Evolutionary conservation across 345 rosid genomes (phyloP).

Genomic region (thale cress (Arabidopsis thaliana)): DNA sequence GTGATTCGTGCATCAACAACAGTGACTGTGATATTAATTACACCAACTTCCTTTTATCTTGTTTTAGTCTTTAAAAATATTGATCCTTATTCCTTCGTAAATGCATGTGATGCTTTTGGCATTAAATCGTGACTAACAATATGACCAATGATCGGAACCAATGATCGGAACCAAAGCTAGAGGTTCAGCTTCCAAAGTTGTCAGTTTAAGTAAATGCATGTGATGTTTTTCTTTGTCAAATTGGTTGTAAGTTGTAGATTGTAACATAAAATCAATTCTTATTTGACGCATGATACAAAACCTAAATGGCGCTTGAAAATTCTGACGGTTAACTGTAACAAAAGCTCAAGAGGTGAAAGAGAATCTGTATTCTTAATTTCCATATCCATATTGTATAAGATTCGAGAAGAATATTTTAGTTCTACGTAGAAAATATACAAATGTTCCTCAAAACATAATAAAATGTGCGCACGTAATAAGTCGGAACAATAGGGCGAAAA

Average conservation of each 20-base stretch:
- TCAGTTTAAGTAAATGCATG: neutral
- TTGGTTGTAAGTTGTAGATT: too few relatives aligned
- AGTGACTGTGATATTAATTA: slow-evolving; percentile 5
- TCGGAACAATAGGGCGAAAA: neutral
- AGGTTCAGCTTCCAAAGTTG: neutral
- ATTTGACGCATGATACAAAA: too few relatives aligned
- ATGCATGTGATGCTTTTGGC: slow-evolving; percentile 9
- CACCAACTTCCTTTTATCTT: slow-evolving; percentile 10
- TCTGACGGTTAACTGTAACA: too few relatives aligned
- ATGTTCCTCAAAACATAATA: neutral
- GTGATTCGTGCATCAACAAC: too few relatives aligned
- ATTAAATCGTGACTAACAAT: neutral
- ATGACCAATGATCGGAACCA: neutral
- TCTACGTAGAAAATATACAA: neutral
- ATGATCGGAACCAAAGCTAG: neutral
- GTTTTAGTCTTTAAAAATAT: neutral
- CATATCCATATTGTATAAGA: neutral
- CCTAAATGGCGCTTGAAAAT: too few relatives aligned
- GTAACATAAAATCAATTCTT: too few relatives aligned
- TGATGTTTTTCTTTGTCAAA: too few relatives aligned
- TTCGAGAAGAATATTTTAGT: neutral
- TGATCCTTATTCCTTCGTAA: neutral
- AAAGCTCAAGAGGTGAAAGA: slow-evolving; percentile 2
- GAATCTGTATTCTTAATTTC: neutral
- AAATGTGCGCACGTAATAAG: neutral